phyloP scores from a whole-genome alignment of 331 rosid genomes.

The Acacia pycnantha region DNA sequence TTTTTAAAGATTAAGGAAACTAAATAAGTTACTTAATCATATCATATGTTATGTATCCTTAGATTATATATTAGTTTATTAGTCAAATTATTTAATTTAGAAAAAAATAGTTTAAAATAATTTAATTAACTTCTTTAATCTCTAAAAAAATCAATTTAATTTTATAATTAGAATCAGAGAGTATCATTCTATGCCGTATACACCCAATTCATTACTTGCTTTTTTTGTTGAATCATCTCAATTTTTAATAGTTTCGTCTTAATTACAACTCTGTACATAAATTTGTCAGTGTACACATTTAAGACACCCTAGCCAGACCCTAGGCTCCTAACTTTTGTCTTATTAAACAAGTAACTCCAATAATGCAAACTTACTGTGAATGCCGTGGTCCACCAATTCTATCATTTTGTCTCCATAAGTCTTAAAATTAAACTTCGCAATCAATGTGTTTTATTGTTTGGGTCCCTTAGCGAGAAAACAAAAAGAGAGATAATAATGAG shows the following conservation, averaged over 20 bases:
- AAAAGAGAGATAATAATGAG: not conserved
- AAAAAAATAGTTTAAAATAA: too few relatives aligned
- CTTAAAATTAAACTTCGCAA: not conserved
- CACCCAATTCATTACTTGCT: not conserved
- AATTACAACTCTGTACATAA: not conserved
- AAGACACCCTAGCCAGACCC: not conserved
- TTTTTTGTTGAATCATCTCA: not conserved
- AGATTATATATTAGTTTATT: too few relatives aligned
- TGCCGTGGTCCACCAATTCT: conserved; percentile 2
- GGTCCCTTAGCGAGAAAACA: not conserved
- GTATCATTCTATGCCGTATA: not conserved
- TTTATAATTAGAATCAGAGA: too few relatives aligned
- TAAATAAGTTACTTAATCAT: too few relatives aligned
- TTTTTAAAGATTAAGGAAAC: too few relatives aligned
- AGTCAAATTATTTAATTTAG: too few relatives aligned
- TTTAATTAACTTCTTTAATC: too few relatives aligned
- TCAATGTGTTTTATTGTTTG: conserved; percentile 2
- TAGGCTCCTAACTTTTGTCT: not conserved
- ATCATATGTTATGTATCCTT: too few relatives aligned
- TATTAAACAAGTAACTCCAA: not conserved
- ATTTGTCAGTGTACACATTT: not conserved
- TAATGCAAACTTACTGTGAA: not conserved
- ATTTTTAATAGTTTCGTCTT: not conserved
- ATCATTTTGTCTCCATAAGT: not conserved
- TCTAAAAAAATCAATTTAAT: too few relatives aligned